phyloP scores from a whole-genome alignment of 352 stramenopile species.

The Phytopythium sindhum region DNA sequence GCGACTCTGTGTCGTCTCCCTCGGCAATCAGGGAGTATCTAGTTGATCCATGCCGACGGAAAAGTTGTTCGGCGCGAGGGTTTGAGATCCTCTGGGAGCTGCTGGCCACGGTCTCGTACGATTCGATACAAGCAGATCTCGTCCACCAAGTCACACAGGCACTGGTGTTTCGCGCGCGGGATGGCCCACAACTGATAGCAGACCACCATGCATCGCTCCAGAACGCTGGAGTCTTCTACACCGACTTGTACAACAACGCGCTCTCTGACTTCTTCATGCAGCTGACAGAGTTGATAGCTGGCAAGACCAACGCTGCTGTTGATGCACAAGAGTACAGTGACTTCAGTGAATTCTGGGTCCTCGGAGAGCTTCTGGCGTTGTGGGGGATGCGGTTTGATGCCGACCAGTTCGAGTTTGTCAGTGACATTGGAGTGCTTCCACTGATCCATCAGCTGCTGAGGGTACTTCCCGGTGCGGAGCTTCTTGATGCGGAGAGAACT shows the following conservation, averaged over 20 bases:
- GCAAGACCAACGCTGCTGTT: slow-evolving; percentile 22
- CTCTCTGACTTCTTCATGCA: slow-evolving; percentile 29
- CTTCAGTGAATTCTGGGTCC: slow-evolving; percentile 16
- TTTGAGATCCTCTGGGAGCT: slow-evolving; percentile 46
- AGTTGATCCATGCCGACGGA: slow-evolving; percentile 46
- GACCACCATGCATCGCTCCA: not conserved
- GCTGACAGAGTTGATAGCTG: slow-evolving; percentile 32
- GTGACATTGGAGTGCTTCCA: slow-evolving; percentile 37
- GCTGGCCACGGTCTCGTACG: slow-evolving; percentile 34
- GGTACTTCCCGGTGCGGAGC: slow-evolving; percentile 8
- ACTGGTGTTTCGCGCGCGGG: slow-evolving; percentile 32
- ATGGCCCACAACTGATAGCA: slow-evolving; percentile 4
- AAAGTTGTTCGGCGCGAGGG: slow-evolving; percentile 35
- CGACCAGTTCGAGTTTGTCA: slow-evolving; percentile 51
- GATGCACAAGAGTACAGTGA: slow-evolving; percentile 1
- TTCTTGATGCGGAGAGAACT: not conserved
- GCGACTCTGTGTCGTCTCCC: slow-evolving; percentile 24
- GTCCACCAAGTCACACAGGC: slow-evolving; percentile 48
- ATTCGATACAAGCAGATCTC: slow-evolving; percentile 49
- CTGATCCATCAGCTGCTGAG: slow-evolving; percentile 34
- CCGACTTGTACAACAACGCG: slow-evolving; percentile 24
- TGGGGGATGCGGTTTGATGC: slow-evolving; percentile 37
- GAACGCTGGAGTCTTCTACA: slow-evolving; percentile 31
- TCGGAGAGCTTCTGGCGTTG: slow-evolving; percentile 32
- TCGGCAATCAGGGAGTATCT: slow-evolving; percentile 24